These are phyloP conservation scores for Monosporascus ibericus DNA, from an alignment of 2,329 filamentous ascomycete genomes.

Conservation along the genomic window DNA sequence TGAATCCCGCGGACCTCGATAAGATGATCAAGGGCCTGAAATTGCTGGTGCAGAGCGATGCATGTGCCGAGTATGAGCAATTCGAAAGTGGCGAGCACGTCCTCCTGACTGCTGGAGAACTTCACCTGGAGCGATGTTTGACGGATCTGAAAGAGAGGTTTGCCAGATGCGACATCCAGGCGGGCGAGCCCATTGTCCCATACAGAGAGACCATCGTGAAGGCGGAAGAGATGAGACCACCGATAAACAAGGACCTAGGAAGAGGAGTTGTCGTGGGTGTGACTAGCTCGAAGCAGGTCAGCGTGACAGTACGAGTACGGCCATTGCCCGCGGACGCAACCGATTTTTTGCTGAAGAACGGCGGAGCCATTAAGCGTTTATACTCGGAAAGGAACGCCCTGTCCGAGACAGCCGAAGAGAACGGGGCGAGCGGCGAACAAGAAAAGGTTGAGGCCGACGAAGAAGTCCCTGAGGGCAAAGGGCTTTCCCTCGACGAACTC, in stretches of 20 bases:
- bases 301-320: slow-evolving; percentile 66
- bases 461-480: slow-evolving; percentile 52
- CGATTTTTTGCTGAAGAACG: slow-evolving; percentile 78
- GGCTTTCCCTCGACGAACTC: slow-evolving; percentile 70
- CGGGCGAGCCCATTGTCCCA: slow-evolving; percentile 88
- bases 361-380: slow-evolving; percentile 69
- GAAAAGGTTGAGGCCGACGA: slow-evolving; percentile 43
- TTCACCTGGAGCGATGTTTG: slow-evolving; percentile 89
- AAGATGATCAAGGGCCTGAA: slow-evolving; percentile 90
- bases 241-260: slow-evolving; percentile 78
- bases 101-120: slow-evolving; percentile 83
- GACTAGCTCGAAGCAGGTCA: slow-evolving; percentile 82
- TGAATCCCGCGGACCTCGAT: slow-evolving; percentile 81
- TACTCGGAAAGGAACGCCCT: slow-evolving; percentile 63
- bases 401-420: slow-evolving; percentile 27
- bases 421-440: slow-evolving; percentile 30
- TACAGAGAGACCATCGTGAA: slow-evolving; percentile 89
- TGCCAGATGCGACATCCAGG: slow-evolving; percentile 89
- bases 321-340: slow-evolving; percentile 75
- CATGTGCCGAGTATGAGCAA: slow-evolving; percentile 92
- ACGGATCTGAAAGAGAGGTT: slow-evolving; percentile 92
- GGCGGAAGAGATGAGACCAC: slow-evolving; percentile 85
- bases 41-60: slow-evolving; percentile 88
- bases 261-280: slow-evolving; percentile 70
- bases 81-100: slow-evolving; percentile 93